Evolutionary conservation across 2,329 filamentous ascomycete genomes (phyloP).

Genomic region (Pseudocercospora pini-densiflorae): DNA sequence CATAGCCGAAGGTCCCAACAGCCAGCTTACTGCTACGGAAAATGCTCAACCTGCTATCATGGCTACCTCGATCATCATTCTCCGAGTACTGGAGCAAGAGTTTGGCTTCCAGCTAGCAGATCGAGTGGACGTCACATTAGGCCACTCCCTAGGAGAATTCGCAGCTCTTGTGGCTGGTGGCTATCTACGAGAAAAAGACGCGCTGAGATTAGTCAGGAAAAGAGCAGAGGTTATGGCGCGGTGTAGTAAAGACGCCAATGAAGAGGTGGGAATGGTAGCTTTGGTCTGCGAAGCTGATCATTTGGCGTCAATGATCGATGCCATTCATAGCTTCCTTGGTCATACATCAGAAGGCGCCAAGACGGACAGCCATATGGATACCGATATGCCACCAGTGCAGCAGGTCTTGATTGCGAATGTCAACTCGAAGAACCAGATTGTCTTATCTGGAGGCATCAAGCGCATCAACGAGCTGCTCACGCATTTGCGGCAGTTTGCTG

Average conservation of each 20-base stretch:
- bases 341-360: conserved; percentile 67
- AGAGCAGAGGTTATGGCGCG: conserved; percentile 83
- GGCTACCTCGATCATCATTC: conserved; percentile 88
- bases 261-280: conserved; percentile 92
- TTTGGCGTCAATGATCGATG: conserved; percentile 69
- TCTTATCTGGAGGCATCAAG: conserved; percentile 84
- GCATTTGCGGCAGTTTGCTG: conserved; percentile 85
- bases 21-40: conserved; percentile 75
- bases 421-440: conserved; percentile 96
- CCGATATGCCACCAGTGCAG: conserved; percentile 74
- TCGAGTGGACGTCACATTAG: conserved; percentile 79
- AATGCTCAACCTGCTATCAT: conserved; percentile 96
- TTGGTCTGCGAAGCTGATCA: conserved; percentile 84
- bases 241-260: conserved; percentile 69
- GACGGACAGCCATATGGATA: conserved; percentile 62
- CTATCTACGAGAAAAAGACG: conserved; percentile 77
- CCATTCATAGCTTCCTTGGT: conserved; percentile 79
- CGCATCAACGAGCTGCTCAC: conserved; percentile 80
- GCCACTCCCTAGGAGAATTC: conserved; percentile 92
- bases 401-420: conserved; percentile 92
- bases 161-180: conserved; percentile 85
- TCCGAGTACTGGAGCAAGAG: conserved; percentile 83
- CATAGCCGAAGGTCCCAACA: conserved; percentile 80
- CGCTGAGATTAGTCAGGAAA: conserved; percentile 74
- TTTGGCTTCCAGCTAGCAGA: conserved; percentile 75